phyloP scores from a whole-genome alignment of 176 grass and related monocot genomes.

The Tillandsia fasciculata region DNA sequence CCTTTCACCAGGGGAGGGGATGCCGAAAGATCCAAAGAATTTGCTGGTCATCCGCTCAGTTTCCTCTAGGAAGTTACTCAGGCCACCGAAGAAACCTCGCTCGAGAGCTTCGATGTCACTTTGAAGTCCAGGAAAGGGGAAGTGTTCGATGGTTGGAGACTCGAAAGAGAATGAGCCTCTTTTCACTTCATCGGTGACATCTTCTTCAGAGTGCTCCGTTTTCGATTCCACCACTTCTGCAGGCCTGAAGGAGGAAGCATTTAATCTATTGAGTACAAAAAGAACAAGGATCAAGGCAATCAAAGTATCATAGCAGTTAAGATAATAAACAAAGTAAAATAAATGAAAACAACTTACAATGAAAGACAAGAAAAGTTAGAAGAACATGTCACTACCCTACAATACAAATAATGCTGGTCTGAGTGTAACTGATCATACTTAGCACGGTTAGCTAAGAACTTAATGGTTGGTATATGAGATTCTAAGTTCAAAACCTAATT shows the following conservation, averaged over 20 bases:
- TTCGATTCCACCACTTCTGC: constrained; percentile 63
- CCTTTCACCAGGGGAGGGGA: constrained; percentile 6
- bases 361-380: no score
- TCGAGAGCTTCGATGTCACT: constrained; percentile 66
- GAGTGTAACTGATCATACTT: no score
- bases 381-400: no score
- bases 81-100: constrained; percentile 33
- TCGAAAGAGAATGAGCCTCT: constrained; percentile 21
- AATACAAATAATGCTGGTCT: no score
- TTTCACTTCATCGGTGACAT: constrained; percentile 50
- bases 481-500: no score
- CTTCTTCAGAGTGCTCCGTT: constrained; percentile 79
- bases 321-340: no score
- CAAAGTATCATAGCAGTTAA: no score
- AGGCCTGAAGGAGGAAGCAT: constrained; percentile 35
- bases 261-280: neutral
- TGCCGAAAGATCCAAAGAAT: constrained; percentile 43
- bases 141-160: constrained; percentile 29
- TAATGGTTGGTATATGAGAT: no score
- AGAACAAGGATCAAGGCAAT: neutral
- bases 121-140: constrained; percentile 53
- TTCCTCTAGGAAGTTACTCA: constrained; percentile 34
- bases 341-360: no score
- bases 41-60: constrained; percentile 45
- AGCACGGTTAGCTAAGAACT: no score